These are phyloP conservation scores for Saccharomyces hybrid DNA, from an alignment of 1,139 yeast species.

Conservation along the genomic window DNA sequence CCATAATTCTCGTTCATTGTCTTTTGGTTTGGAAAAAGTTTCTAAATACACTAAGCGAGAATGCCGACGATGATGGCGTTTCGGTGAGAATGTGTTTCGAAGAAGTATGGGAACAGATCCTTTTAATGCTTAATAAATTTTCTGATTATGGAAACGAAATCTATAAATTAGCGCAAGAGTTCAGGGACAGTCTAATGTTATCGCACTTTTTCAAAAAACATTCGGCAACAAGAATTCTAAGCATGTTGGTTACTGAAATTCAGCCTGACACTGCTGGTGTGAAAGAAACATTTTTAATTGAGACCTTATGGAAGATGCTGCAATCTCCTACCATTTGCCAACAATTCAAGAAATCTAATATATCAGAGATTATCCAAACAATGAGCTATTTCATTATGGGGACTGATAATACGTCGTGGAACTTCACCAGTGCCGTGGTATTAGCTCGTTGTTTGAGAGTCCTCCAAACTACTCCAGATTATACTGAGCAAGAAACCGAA, in stretches of 20 bases:
- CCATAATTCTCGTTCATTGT: conserved; percentile 22
- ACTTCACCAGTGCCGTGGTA: conserved; percentile 16
- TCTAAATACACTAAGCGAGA: conserved; percentile 4
- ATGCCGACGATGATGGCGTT: conserved; percentile 6
- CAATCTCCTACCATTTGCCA: background rate
- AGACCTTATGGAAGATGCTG: conserved; percentile 12
- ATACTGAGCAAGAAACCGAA: conserved; percentile 4
- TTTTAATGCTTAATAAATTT: conserved; percentile 17
- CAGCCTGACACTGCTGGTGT: conserved; percentile 10
- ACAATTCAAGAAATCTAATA: conserved; percentile 10
- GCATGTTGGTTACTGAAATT: conserved; percentile 11
- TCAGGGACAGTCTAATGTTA: conserved; percentile 15
- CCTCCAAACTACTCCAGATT: background rate
- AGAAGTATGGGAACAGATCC: conserved; percentile 18
- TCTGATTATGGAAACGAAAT: conserved; percentile 21
- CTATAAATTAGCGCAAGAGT: conserved; percentile 20
- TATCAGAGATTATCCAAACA: conserved; percentile 21
- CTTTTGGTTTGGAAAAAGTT: conserved; percentile 12
- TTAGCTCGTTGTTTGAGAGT: conserved; percentile 4
- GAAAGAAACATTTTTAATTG: conserved; percentile 17
- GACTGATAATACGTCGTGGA: conserved; percentile 16
- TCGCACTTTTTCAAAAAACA: conserved; percentile 15
- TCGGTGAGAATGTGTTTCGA: conserved; percentile 7
- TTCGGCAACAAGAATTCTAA: conserved; percentile 15
- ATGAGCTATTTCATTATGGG: conserved; percentile 8